Base-by-base conservation (phyloP, 306 rosid species). In the Gastrolobium bilobum region DNA sequence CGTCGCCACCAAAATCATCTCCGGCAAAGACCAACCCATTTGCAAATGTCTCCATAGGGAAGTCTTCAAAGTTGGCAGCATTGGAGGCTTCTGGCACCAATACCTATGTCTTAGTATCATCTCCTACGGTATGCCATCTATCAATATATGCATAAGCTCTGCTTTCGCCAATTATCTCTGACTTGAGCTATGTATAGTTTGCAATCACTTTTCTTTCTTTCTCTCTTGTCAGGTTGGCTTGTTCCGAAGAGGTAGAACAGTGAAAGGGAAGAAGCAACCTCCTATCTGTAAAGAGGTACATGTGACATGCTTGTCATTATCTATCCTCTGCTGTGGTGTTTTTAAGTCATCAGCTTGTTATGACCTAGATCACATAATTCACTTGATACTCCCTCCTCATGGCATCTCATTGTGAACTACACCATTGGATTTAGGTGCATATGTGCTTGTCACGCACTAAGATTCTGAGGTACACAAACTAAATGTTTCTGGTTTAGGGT, bases 281-380 rank as follows among this genome's bases (percentile, higher is more conserved):
- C 99, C 99, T 3, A 83, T 84, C 79, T 91, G 92, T 83, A 85
- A 89, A 76, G 97, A 95, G 99, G 99, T 95, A 89, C 47, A 8
- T 61, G 10, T 80, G 57, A 43, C 75, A 42, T 64, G 54, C 82
- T 75, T 62, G 73, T 58, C 68, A 71, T 50, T 52, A 65, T 40
- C 62, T 35, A 80, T 40, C 56, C 33, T 60, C 63, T 11, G 7
- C 40, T 3, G 15, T 65, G 30, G 10, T 81, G 33, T 15, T 58
- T 40, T 51, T 44, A 39, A 31, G 52, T 71, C 53, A 74, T 69
- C 61, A 47, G 48, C 62, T 73, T 61, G 63, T 44, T 43, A 65
- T 78, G 65, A 37, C 33, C 35, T 59, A 40, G 37, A 51, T 79
- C 51, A 53, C 64, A 46, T 56, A 42, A 80, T 38, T 81, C 76